Base-by-base conservation (phyloP, 768 basidiomycete genomes). In the Trichaptum fuscoviolaceum region DNA sequence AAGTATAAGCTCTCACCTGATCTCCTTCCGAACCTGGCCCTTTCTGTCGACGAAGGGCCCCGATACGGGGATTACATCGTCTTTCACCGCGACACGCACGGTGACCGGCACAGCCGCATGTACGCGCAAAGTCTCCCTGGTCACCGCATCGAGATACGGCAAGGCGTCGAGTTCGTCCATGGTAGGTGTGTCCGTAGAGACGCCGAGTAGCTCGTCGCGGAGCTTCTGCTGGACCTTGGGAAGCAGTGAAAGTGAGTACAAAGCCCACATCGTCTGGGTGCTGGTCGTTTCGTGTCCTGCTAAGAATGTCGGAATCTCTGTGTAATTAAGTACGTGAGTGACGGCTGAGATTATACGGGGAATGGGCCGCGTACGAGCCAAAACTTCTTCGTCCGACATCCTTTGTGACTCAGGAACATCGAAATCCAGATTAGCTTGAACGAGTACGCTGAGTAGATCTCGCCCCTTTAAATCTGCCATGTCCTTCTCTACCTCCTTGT, bases 201-300 rank as follows among this genome's bases (percentile, higher is more conserved):
- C 72, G 2, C 69, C 67, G 15, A 70, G 67, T 17, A 76, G 68
- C 70, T 82, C 81, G 7, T 74, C 73, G 12, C 81, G 74, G 1
- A 82, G 74, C 62, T 72, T 71, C 34, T 69, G 70, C 66, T 82
- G 80, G 17, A 76, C 64, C 0, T 77, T 76, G 0, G 75, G 75
- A 65, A 77, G 64, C 62, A 72, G 70, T 10, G 75, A 66, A 18
- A 82, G 72, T 5, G 71, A 67, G 67, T 77, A 78, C 9, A 80
- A 67, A n/a, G 72, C 69, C 79, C 79, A 81, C 5, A 69, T 69
- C 10, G 69, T 59, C 1, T 66, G 67, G 1, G 73, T 70, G n/a
- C 69, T 65, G 57, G 61, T 62, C n/a, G 26, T 57, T 35, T 63
- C 64, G 27, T 64, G 57, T 18, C 62, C 52, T 25, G 64, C 60